Evolutionary conservation across 352 stramenopile genomes (phyloP).

Genomic region (Phytophthora europaea): DNA sequence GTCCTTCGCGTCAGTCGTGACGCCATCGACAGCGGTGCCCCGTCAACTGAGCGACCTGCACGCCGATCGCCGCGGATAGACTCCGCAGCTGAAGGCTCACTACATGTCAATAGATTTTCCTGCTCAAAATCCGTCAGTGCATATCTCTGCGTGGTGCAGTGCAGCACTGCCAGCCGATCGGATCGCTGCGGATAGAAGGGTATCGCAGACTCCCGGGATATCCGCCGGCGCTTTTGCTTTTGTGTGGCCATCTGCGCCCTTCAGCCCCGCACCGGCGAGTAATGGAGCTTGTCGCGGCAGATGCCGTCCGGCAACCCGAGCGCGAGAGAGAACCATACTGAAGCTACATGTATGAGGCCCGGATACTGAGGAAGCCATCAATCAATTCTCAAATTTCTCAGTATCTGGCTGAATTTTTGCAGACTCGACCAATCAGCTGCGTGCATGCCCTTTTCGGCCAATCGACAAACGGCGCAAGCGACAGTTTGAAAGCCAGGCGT

Average conservation of each 20-base stretch:
- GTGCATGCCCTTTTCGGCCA: slow-evolving; percentile 4
- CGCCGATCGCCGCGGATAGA: slow-evolving; percentile 2
- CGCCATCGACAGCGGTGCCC: slow-evolving; percentile 1
- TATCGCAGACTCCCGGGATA: slow-evolving; percentile 28
- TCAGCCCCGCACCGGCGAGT: not conserved
- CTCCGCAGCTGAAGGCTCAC: not conserved
- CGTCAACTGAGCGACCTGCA: not conserved
- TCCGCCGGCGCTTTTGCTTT: not conserved
- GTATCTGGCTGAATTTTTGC: slow-evolving; percentile 10
- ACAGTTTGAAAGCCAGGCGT: not conserved
- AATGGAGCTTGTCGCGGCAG: slow-evolving; percentile 15
- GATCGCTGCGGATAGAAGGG: slow-evolving; percentile 20
- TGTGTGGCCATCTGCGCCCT: not conserved
- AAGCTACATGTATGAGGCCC: not conserved
- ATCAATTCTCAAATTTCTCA: slow-evolving; percentile 30
- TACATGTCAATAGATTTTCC: not conserved
- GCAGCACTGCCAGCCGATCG: slow-evolving; percentile 5
- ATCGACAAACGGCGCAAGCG: slow-evolving; percentile 2
- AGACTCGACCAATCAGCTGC: slow-evolving; percentile 8
- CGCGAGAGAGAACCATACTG: not conserved
- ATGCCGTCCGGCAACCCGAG: not conserved
- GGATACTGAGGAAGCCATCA: slow-evolving; percentile 22
- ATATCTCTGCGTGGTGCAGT: not conserved
- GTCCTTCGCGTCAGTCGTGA: slow-evolving; percentile 8
- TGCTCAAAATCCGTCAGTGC: not conserved